Percentiles rank a stretch among this genome's conserved stretches.
These are phyloP conservation scores for Ophiocordyceps camponoti-leonardi DNA, from an alignment of 2,329 filamentous ascomycete genomes.

Conservation along the genomic window DNA sequence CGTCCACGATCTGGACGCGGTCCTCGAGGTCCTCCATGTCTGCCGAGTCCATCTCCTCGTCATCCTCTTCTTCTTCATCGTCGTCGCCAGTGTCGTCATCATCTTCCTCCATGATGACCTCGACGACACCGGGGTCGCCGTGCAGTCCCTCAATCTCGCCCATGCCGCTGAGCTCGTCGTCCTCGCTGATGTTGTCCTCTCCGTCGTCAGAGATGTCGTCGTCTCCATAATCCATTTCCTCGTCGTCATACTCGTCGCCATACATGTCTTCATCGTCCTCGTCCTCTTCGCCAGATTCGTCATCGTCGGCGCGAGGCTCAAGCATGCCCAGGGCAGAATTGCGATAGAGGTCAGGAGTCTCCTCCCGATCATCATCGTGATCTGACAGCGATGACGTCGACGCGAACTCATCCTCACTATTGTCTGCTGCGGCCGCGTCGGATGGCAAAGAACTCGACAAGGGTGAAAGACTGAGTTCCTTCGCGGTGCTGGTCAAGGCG, in stretches of 20 bases:
- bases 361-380: conserved; percentile 69
- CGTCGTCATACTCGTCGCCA: conserved; percentile 74
- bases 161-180: conserved; percentile 68
- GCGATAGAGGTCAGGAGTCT: conserved; percentile 91
- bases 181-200: conserved; percentile 76
- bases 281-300: conserved; percentile 62
- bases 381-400: conserved; percentile 83
- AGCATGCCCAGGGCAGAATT: conserved; percentile 94
- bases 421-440: conserved; percentile 44
- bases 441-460: conserved; percentile 49
- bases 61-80: conserved; percentile 23
- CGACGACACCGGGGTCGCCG: conserved; percentile 44
- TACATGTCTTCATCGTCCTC: conserved; percentile 84
- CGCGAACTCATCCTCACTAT: conserved; percentile 71
- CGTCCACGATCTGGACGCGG: conserved; percentile 41
- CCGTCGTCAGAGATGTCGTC: conserved; percentile 71
- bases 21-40: conserved; percentile 36
- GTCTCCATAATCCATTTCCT: conserved; percentile 82
- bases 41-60: conserved; percentile 25
- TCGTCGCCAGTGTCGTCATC: conserved; percentile 47
- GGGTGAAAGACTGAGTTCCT: conserved; percentile 55
- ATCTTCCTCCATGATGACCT: conserved; percentile 63
- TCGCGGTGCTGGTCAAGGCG: conserved; percentile 71
- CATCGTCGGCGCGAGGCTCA: conserved; percentile 65
- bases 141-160: conserved; percentile 66